Evolutionary conservation across 2,329 filamentous ascomycete genomes (phyloP), one percentile per base, ranked within the genome.

Genomic region (Botrytis sinoallii): DNA sequence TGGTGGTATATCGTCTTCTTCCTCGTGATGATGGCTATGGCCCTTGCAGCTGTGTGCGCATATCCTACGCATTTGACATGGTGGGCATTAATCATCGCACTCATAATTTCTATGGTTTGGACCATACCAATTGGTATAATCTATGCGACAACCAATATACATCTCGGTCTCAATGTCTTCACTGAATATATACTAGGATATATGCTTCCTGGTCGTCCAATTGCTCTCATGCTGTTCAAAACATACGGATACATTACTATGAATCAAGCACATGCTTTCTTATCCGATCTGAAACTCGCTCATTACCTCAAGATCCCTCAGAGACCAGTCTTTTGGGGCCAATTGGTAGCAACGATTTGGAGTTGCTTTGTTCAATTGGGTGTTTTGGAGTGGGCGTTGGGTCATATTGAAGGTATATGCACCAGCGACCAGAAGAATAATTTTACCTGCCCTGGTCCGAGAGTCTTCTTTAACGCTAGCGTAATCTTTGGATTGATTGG

Each of bases 141-240:
- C 48, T 87, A 92, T 78, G 92, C 90, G 55, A 85, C 90, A 7
- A 92, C 91, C 6, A 90, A 92, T 79, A 90, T 91, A 80, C 84
- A 92, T 83, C 90, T 92, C 6, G 90, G 90, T 7, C 84, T 93
- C 52, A 94, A 94, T 77, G 90, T 93, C 29, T 82, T 93, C 74
- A 91, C 90, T n/a, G 91, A 93, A 80, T 92, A 91, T 78, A 86
- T 93, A 74, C 87, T 91, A 75, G 91, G 91, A 9, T 93, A 93
- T 81, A 91, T 93, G 85, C 87, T 91, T 68, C 91, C 91, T 0
- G 91, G 91, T 40, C 86, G 86, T 4, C 91, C 91, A 2, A 85
- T 93, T 75, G 90, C 90, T 66, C 90, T 93, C 86, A 93, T 93
- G 91, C 87, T 93, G 83, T 93, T 93, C 84, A 93, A 75, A 29